Conservation (phyloP, 2,329 filamentous ascomycete genomes). For the Rutstroemia sydowiana region DNA sequence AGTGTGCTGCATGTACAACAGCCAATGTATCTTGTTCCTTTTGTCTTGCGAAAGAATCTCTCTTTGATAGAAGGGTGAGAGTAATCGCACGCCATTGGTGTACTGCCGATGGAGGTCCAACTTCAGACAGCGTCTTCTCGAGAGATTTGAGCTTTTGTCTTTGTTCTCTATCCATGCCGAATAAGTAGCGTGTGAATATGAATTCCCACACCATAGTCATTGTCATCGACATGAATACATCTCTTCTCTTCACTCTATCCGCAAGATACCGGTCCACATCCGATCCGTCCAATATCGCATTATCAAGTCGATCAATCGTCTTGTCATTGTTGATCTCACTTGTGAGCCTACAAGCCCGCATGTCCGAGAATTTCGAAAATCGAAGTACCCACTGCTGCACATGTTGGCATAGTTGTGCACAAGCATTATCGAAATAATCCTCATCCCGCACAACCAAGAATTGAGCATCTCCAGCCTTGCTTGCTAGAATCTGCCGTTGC, state of each 20-base stretch:
- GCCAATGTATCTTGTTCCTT: constrained; percentile 87
- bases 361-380: constrained; percentile 96
- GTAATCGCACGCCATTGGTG: constrained; percentile 97
- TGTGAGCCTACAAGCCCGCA: constrained; percentile 75
- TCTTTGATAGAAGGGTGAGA: constrained; percentile 75
- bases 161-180: constrained; percentile 97
- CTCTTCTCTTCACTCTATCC: constrained; percentile 80
- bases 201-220: constrained; percentile 99
- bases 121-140: constrained; percentile 84
- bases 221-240: constrained; percentile 96
- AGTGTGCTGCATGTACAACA: constrained; percentile 91
- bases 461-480: constrained; percentile 55
- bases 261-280: constrained; percentile 83
- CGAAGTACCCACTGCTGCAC: constrained; percentile 96
- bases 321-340: constrained; percentile 85
- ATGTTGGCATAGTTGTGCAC: constrained; percentile 89
- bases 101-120: constrained; percentile 81
- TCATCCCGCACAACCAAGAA: constrained; percentile 80
- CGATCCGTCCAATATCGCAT: constrained; percentile 85
- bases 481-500: constrained; percentile 49
- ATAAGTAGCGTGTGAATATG: constrained; percentile 94
- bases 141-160: constrained; percentile 94
- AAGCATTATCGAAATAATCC: constrained; percentile 91
- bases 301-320: constrained; percentile 88
- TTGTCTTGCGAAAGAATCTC: constrained; percentile 73